Base-by-base conservation (phyloP, 116 monocot genomes). In the Trichopus zeylanicus region DNA sequence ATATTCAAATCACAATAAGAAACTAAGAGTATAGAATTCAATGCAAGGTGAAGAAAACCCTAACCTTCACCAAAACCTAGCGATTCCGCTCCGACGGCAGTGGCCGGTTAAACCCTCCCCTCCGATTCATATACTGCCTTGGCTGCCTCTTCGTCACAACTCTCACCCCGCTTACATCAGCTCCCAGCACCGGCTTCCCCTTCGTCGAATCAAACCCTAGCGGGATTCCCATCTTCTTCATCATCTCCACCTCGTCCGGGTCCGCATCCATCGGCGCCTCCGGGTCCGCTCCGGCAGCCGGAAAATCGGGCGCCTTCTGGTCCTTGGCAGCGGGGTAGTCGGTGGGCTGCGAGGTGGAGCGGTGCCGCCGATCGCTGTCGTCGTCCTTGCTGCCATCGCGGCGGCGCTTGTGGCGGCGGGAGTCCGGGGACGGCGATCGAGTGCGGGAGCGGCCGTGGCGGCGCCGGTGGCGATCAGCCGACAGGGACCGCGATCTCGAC, bases 61-160 rank as follows among this genome's bases (percentile, higher is more conserved):
- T 61, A 75, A 84, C 75, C 70, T 68, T 46, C 46, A 20, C 24
- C 26, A 3, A 27, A 30, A 6, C 6, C 64, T 79, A 34, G 7
- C 98, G 91, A 54, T 98, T 91, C 33, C 58, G 42, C 56, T 98
- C 98, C 7, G 53, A 37, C 0, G 98, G 98, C 24, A 98, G 67
- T 0, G 98, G 98, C 6, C 98, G 84, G 47, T 98, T 98, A 55
- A 98, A 98, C 13, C 98, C 91, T 21, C 98, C 98, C 63, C 98
- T 75, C 8, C 98, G 71, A 61, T 98, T 98, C 98, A 98, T 98
- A 71, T 98, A 98, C 74, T 98, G 98, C 73, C 98, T 75, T 6
- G 98, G 98, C 69, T 88, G 98, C 65, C 98, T 55, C 75, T 98
- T 98, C 11, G 91, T 88, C 34, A 91, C 88, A 20, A 52, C 76